Evolutionary conservation across 768 basidiomycete genomes (phyloP).

Genomic region (Suillus weaverae): DNA sequence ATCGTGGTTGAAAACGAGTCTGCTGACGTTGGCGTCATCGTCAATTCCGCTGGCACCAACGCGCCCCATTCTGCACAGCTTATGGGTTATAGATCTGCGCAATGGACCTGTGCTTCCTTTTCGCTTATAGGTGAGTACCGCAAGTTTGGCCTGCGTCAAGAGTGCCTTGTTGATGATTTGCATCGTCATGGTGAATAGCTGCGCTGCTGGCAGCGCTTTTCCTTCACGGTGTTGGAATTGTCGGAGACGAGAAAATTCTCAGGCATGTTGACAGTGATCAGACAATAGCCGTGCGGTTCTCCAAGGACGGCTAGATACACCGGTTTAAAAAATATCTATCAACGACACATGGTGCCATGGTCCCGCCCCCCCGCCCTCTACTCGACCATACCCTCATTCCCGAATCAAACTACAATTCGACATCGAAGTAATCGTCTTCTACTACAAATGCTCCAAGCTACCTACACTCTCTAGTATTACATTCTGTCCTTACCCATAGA

Average conservation of each 20-base stretch:
- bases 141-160: background rate
- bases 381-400: background rate
- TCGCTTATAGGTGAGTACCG: constrained; percentile 51
- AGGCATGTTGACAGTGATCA: constrained; percentile 19
- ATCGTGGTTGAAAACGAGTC: constrained; percentile 40
- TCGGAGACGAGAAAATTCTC: constrained; percentile 31
- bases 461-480: background rate
- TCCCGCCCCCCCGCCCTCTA: background rate
- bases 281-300: constrained; percentile 17
- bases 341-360: background rate
- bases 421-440: background rate
- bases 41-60: constrained; percentile 28
- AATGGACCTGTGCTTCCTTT: constrained; percentile 63
- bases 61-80: constrained; percentile 41
- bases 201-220: constrained; percentile 35
- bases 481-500: background rate
- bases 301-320: background rate
- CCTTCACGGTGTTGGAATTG: constrained; percentile 41
- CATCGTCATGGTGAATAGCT: constrained; percentile 16
- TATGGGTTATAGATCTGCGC: constrained; percentile 57
- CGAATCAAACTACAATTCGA: background rate
- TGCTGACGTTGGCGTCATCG: constrained; percentile 29
- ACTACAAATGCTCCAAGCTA: background rate
- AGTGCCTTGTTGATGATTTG: constrained; percentile 1
- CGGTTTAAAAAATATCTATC: background rate